These are phyloP conservation scores for Neonectria hederae DNA, from an alignment of 2,329 filamentous ascomycete species.

Conservation along the genomic window DNA sequence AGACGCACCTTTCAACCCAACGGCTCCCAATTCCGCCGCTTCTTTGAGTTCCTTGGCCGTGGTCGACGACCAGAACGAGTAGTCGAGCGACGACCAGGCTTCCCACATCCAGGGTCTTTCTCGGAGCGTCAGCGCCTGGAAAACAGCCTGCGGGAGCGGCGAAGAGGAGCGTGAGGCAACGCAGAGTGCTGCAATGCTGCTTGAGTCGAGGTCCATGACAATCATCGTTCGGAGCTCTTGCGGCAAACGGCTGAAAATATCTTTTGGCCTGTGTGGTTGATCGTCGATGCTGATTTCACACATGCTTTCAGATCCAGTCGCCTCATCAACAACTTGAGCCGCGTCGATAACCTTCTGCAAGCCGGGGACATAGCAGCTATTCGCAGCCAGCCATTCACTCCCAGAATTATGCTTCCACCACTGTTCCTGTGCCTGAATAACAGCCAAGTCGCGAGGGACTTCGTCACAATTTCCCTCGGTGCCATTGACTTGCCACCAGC, in stretches of 20 bases:
- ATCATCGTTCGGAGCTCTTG: constrained; percentile 26
- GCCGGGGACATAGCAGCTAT: constrained; percentile 32
- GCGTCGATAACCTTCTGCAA: constrained; percentile 15
- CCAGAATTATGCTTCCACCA: constrained; percentile 27
- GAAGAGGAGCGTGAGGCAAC: constrained; percentile 26
- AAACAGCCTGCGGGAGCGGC: constrained; percentile 16
- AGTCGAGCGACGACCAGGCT: constrained; percentile 25
- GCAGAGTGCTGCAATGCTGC: constrained; percentile 26
- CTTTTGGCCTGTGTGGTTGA: neutral
- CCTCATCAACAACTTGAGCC: neutral
- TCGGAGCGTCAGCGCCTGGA: constrained; percentile 17
- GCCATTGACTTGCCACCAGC: constrained; percentile 17
- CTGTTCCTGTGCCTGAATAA: neutral
- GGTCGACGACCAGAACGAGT: constrained; percentile 31
- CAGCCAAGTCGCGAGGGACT: constrained; percentile 24
- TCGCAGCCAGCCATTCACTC: constrained; percentile 33
- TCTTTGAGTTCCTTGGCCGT: constrained; percentile 9
- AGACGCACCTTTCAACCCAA: neutral
- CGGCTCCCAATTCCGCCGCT: neutral
- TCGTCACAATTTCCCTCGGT: constrained; percentile 17
- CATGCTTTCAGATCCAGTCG: neutral
- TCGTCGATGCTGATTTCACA: neutral
- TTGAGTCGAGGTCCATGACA: constrained; percentile 14
- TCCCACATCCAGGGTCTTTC: constrained; percentile 32
- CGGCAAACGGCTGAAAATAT: constrained; percentile 22